Conservation (phyloP, 257 asterid genomes). For the Nicotiana otophora region DNA sequence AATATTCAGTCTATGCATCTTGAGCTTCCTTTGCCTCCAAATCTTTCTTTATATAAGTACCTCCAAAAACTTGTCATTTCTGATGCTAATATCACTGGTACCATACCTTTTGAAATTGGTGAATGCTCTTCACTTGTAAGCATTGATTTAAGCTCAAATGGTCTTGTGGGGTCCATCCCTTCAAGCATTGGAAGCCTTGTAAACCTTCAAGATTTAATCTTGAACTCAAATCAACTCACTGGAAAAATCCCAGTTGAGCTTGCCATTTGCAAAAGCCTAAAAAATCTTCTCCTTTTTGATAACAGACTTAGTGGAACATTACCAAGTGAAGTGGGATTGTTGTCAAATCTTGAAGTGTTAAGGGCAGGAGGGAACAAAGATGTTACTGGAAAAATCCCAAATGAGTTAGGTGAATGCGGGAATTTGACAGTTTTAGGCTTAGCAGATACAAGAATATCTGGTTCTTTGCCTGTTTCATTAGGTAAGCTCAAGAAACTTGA, state of each 20-base stretch:
- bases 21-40: conserved; percentile 32
- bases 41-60: conserved; percentile 24
- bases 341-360: conserved; percentile 30
- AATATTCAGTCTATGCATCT: conserved; percentile 27
- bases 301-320: conserved; percentile 31
- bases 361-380: conserved; percentile 42
- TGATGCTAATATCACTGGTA: conserved; percentile 42
- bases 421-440: conserved; percentile 39
- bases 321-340: conserved; percentile 27
- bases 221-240: conserved; percentile 38
- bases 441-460: conserved; percentile 35
- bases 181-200: conserved; percentile 26
- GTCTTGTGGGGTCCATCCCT: conserved; percentile 33
- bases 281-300: conserved; percentile 30
- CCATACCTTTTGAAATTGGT: conserved; percentile 28
- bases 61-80: conserved; percentile 31
- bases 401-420: conserved; percentile 33
- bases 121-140: conserved; percentile 25
- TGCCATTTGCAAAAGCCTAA: conserved; percentile 19
- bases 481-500: conserved; percentile 37
- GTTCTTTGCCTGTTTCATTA: conserved; percentile 33
- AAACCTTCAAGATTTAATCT: conserved; percentile 30
- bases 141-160: conserved; percentile 33
- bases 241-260: conserved; percentile 42
- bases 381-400: conserved; percentile 31